phyloP scores from a whole-genome alignment of 2,329 filamentous ascomycete species.

The Teratosphaeria epicoccoides region DNA sequence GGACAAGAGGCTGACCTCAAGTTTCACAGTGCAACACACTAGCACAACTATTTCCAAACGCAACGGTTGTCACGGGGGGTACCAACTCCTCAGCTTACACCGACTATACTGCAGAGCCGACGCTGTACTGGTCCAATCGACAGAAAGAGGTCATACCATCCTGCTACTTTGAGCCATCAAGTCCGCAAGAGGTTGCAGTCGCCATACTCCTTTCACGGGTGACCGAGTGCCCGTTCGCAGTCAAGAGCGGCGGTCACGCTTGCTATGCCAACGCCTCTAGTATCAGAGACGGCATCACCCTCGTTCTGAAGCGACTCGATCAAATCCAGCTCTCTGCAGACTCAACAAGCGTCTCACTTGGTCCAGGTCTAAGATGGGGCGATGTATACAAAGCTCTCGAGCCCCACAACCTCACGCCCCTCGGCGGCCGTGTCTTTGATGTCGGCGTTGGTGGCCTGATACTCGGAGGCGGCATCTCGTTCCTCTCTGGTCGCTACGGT shows the following conservation, averaged over 20 bases:
- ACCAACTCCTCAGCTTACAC: neutral
- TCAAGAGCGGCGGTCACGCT: slow-evolving; percentile 21
- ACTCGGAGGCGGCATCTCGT: slow-evolving; percentile 23
- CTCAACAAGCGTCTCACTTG: slow-evolving; percentile 9
- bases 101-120: neutral
- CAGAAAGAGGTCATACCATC: slow-evolving; percentile 7
- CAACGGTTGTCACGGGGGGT: neutral
- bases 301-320: slow-evolving; percentile 15
- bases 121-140: slow-evolving; percentile 8
- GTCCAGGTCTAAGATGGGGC: slow-evolving; percentile 10
- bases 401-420: slow-evolving; percentile 9
- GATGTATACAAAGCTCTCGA: slow-evolving; percentile 11
- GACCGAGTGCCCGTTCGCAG: slow-evolving; percentile 17
- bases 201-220: neutral
- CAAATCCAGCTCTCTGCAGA: slow-evolving; percentile 9
- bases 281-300: slow-evolving; percentile 17
- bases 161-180: slow-evolving; percentile 9
- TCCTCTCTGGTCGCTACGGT: slow-evolving; percentile 18
- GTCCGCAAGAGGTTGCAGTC: neutral
- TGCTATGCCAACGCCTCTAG: slow-evolving; percentile 16
- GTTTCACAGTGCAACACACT: neutral
- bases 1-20: neutral
- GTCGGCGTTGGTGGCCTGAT: slow-evolving; percentile 22
- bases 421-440: slow-evolving; percentile 16
- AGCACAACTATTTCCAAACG: neutral